Base-by-base conservation (phyloP, 116 monocot genomes). In the Iris pallida region DNA sequence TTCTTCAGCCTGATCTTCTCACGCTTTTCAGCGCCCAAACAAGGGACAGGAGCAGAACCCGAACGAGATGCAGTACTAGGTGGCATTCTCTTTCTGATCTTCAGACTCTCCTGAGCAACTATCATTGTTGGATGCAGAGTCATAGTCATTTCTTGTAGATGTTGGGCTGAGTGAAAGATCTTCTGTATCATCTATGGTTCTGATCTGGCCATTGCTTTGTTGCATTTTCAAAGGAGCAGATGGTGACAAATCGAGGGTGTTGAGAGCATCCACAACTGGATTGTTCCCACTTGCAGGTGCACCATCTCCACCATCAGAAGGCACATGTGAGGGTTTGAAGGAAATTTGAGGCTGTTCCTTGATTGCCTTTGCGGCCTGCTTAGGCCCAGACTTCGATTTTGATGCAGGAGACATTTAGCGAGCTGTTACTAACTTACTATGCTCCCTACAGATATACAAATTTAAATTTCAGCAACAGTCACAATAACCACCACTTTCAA, bases 1-100 rank as follows among this genome's bases (percentile, higher is more conserved):
- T 94, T 94, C 80, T 85, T 90, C 71, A 85, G 90, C 5, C 94
- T 72, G 52, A 83, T 83, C 79, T 94, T 94, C 7, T 94, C 94
- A 10, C 94, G 72, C 78, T 94, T 94, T 47, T 93, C 88, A 13
- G 41, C 68, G 18, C 86, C 86, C 68, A 73, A 79, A 20, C 93
- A 87, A 8, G 87, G 85, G 53, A 53, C 11, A 53, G 53, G 53
- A 44, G 88, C 72, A 14, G 81, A 43, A 5, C 79, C 85, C 30
- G 67, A n/a, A 1, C 65, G 73, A 51, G 53, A 42, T 4, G 61
- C 12, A 47, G 59, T 48, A 41, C 56, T 73, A 16, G 64, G 51
- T 6, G 45, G 10, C 53, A 12, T 15, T 47, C 0, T 77, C 42
- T 80, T 85, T 61, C 77, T 55, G 80, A 57, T 85, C 85, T 61